Evolutionary conservation across 2,329 filamentous ascomycete species (phyloP), one percentile per base, ranked within the genome.

Genomic region (Aspergillus awamori): DNA sequence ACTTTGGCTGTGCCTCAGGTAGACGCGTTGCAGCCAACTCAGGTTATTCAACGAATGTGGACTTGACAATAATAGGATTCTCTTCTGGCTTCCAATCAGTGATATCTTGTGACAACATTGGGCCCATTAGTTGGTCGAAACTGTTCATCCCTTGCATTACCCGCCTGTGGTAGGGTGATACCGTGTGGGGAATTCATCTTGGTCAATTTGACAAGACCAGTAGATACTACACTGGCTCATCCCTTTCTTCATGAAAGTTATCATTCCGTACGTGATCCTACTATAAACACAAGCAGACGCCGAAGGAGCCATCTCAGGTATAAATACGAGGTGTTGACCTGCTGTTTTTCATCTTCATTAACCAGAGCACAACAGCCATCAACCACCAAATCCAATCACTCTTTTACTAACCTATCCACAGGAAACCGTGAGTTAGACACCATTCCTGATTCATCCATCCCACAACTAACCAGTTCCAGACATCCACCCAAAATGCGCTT

Each of bases 401-500:
- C 51, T 52, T 57, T 15, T 59, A 59, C 51, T 56, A 57, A 33
- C 11, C 6, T n/a, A 53, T 24, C 49, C 17, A 15, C 20, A 49
- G n/a, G 20, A 8, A 24, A 4, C 24, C 15, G 45, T 49, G 3
- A 10, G 45, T 49, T 4, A 15, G 5, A 28, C 1, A 49, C 8
- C 24, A n/a, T 1, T 13, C 45, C 6, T 30, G 8, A 20, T 11
- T 30, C 24, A 28, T 22, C 11, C 11, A 28, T 26, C 15, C 13
- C 49, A 22, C 7, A 20, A 17, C 28, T 53, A 38, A 53, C 20
- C 10, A 6, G 1, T 30, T 22, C 10, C 45, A 28, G 49, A 38
- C 17, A 36, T 13, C 22, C 38, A 13, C 2, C 52, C 36, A 55
- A 33, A 43, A 55, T 55, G 53, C 53, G 22, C 24, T 43, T 55